Evolutionary conservation across 2,329 filamentous ascomycete genomes (phyloP), one percentile per base, ranked within the genome.

Genomic region (Cordyceps javanica): DNA sequence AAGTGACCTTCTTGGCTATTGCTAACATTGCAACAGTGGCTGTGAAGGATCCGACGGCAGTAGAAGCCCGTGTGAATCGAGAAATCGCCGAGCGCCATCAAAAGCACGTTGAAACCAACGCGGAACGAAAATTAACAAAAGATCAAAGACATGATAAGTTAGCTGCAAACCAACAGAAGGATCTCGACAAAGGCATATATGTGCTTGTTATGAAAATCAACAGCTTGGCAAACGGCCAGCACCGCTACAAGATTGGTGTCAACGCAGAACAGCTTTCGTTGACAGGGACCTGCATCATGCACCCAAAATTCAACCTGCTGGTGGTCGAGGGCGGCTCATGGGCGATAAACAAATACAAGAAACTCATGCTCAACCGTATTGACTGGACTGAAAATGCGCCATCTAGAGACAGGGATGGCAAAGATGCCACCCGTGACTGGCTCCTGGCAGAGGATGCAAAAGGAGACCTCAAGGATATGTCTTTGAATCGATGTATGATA

Each of bases 41-140:
- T 19, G 93, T 99, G 63, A 95, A 96, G 69, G 94, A 99, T 73
- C 94, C 94, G 7, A 99, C 95, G 0, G 94, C 94, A 4, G 94
- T 99, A 46, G 94, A 99, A 74, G 91, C 91, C 52, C 86, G 91
- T 25, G 94, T 99, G 53, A 96, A 95, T 71, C 82, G 87, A 55
- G 91, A 99, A 72, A 97, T 99, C 63, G 88, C 88, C 28, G 91
- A 95, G 61, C 89, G 94, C 42, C 85, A 88, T 59, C 81, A 89
- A 60, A 82, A 87, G 63, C 95, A 99, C 72, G 77, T 93, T 59
- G 73, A 83, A 41, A 77, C 81, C 59, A 99, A 99, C 71, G 87
- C 92, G 63, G 88, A 89, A 39, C 86, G 94, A 60, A 93, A 92
- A 69, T 79, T 99, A 58, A 93, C 88, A 28, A 93, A 95, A 66